A percentile compares a stretch with the other conserved stretches of the same genome.
Conservation (phyloP, 1,139 yeast species). For the Kurtzmaniella quercitrusa region DNA sequence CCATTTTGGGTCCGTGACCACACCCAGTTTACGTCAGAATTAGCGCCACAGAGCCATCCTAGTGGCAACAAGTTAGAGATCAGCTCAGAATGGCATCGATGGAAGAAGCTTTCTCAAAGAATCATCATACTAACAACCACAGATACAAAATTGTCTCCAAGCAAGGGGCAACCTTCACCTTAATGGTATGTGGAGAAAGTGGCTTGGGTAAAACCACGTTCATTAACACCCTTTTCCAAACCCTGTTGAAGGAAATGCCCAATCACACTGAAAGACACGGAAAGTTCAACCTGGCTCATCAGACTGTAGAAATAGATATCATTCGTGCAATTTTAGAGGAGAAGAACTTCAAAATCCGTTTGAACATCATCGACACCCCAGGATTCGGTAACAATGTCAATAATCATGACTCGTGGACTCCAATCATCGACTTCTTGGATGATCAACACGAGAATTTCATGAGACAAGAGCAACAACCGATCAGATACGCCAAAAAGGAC, state of each 20-base stretch:
- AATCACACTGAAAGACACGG: constrained; percentile 68
- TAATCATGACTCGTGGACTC: constrained; percentile 90
- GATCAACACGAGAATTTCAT: constrained; percentile 94
- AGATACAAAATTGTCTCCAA: constrained; percentile 86
- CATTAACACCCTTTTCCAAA: constrained; percentile 84
- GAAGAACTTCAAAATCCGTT: constrained; percentile 77
- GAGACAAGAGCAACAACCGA: constrained; percentile 97
- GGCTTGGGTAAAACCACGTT: constrained; percentile 95
- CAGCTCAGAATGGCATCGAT: background rate
- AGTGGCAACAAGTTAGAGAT: background rate
- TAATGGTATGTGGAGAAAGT: constrained; percentile 95
- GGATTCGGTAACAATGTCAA: constrained; percentile 97
- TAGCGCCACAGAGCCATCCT: no score
- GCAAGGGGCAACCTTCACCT: constrained; percentile 83
- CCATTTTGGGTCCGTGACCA: background rate
- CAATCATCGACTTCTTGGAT: constrained; percentile 88
- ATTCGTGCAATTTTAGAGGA: constrained; percentile 91
- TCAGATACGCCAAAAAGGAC: constrained; percentile 65
- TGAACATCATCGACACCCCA: constrained; percentile 93
- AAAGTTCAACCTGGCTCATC: constrained; percentile 58
- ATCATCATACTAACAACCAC: constrained; percentile 12
- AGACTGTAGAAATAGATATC: constrained; percentile 88
- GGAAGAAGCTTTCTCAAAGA: background rate
- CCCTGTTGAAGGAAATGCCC: constrained; percentile 58
- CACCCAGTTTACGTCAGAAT: no score